Conservation (phyloP, 2,329 filamentous ascomycete species). For the Dothideomycetes sp. region DNA sequence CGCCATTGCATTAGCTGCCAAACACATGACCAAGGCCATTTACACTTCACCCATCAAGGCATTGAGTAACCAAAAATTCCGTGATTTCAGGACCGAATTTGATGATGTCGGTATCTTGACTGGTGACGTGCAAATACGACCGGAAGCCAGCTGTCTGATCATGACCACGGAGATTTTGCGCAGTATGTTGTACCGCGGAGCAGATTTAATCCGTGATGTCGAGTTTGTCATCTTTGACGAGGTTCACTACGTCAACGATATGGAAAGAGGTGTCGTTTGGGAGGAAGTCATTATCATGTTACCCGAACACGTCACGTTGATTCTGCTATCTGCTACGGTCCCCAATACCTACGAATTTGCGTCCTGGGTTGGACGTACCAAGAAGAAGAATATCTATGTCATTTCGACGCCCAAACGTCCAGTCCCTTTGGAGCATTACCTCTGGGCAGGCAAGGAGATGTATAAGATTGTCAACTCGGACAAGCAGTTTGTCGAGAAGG, state of each 20-base stretch:
- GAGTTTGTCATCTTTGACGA: slow-evolving; percentile 99
- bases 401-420: slow-evolving; percentile 95
- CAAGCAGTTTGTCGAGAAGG: slow-evolving; percentile 82
- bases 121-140: slow-evolving; percentile 94
- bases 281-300: slow-evolving; percentile 99
- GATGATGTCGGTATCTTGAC: slow-evolving; percentile 96
- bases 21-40: slow-evolving; percentile 98
- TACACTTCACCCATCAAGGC: slow-evolving; percentile 99
- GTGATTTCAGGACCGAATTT: slow-evolving; percentile 83
- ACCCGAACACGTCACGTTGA: slow-evolving; percentile 91
- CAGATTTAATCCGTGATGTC: slow-evolving; percentile 91
- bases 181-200: slow-evolving; percentile 95
- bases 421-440: slow-evolving; percentile 87
- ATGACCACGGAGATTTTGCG: slow-evolving; percentile 98
- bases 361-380: slow-evolving; percentile 95
- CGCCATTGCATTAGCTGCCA: slow-evolving; percentile 89
- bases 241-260: slow-evolving; percentile 96
- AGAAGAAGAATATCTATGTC: slow-evolving; percentile 98
- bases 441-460: slow-evolving; percentile 90
- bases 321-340: slow-evolving; percentile 89
- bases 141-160: slow-evolving; percentile 94
- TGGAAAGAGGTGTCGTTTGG: slow-evolving; percentile 94
- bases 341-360: slow-evolving; percentile 97
- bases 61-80: slow-evolving; percentile 95
- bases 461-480: slow-evolving; percentile 91